Evolutionary conservation across 176 grass and related monocot genomes (phyloP).

Genomic region (Hyparrhenia diplandra): DNA sequence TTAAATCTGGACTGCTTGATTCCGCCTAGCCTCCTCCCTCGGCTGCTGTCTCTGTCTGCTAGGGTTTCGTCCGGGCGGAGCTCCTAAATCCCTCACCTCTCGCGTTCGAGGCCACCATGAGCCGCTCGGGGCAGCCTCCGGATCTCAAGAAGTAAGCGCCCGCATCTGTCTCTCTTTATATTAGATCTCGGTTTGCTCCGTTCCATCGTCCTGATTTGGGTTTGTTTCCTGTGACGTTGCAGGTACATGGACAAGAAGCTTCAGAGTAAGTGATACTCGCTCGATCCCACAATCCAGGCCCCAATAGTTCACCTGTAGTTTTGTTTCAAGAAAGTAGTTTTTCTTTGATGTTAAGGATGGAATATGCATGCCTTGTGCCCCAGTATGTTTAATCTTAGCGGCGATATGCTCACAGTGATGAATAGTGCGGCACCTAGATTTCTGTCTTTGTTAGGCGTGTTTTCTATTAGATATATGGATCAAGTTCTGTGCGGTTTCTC

Average conservation of each 20-base stretch:
- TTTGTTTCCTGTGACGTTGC: background rate
- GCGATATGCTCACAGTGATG: background rate
- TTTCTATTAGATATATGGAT: background rate
- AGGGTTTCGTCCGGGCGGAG: constrained; percentile 13
- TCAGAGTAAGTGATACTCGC: constrained; percentile 59
- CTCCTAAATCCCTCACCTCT: background rate
- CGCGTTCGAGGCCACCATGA: constrained; percentile 36
- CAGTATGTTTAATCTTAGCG: background rate
- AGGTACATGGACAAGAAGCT: constrained; percentile 99
- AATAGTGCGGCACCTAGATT: no score
- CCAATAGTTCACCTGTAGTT: background rate
- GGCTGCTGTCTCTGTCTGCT: background rate
- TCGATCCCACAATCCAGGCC: background rate
- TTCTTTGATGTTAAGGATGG: background rate
- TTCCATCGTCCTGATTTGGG: background rate
- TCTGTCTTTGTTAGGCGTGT: background rate
- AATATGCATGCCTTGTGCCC: background rate
- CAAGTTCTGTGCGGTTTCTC: background rate
- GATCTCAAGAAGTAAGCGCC: constrained; percentile 89
- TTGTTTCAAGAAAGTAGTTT: background rate
- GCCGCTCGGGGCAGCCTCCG: constrained; percentile 84
- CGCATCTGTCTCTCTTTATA: background rate
- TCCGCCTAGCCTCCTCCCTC: background rate
- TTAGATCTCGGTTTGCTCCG: background rate
- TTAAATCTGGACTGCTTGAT: background rate